Evolutionary conservation across 768 basidiomycete species (phyloP), one percentile per base, ranked within the genome.

Genomic region (Leccinum longicurvipes): DNA sequence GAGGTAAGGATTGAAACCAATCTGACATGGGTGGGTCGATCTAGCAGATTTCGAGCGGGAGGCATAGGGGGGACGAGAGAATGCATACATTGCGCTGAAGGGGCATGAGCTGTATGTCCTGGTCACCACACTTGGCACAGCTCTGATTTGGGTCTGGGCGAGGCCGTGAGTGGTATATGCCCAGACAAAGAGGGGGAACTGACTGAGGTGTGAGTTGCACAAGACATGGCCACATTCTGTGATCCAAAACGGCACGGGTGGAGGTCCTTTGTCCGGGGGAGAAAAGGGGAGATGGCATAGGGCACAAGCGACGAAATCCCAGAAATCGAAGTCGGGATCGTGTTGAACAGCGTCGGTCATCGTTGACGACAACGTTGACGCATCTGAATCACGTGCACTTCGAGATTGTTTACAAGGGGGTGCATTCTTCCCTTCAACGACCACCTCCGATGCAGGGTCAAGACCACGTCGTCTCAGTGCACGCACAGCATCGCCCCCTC

Each of bases 151-250:
- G 72, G 69, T 81, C 91, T 93, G 51, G 34, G 53, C 47, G 27
- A 8, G 4, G 29, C 15, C n/a, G 51, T 52, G 34, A 49, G 51
- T 23, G 24, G 12, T 53, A 15, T n/a, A 12, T 28, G 27, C 9
- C 3, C 31, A 9, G 2, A 15, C 1, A 17, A 21, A 27, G 4
- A 1, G n/a, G 21, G 23, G n/a, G 45, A 25, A 63, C 78, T 67
- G 66, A 93, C 91, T 89, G 67, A 93, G 83, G 72, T 93, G 91
- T 36, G 81, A 79, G 65, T 93, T 93, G 77, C 91, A 93, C 25
- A 93, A 62, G 54, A 93, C 80, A 76, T 93, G 91, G 0, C 89
- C 89, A 62, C 91, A 93, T 68, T 92, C 89, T 2, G 91, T 91
- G 57, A 92, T 76, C 91, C 91, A 93, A 68, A 93, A 93, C 0